These are phyloP conservation scores for Wallacemonas sp. DNA, from an alignment of 208 protist species.

Conservation along the genomic window DNA sequence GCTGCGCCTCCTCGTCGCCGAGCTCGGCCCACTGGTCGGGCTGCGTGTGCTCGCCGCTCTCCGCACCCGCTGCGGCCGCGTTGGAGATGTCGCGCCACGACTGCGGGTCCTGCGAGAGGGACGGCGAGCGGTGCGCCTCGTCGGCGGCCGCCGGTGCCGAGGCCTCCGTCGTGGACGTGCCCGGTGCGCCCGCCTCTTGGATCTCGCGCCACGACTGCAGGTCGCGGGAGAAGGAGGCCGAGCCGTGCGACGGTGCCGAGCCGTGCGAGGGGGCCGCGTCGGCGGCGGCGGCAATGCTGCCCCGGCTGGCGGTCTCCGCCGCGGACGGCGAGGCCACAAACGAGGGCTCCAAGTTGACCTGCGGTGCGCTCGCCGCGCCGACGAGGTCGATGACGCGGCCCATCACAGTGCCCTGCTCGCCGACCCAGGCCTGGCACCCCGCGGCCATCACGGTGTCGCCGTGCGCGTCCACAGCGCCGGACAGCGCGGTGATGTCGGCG, in stretches of 20 bases:
- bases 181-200: background rate
- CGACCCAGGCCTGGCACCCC: constrained; percentile 68
- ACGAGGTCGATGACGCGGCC: constrained; percentile 27
- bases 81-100: background rate
- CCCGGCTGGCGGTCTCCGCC: background rate
- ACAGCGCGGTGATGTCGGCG: constrained; percentile 34
- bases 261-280: background rate
- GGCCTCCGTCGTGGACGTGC: background rate
- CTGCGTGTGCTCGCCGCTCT: background rate
- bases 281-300: background rate
- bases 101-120: constrained; percentile 10
- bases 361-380: constrained; percentile 4
- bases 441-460: constrained; percentile 45
- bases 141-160: constrained; percentile 10
- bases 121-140: background rate
- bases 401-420: constrained; percentile 38
- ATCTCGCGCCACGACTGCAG: constrained; percentile 16
- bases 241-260: background rate
- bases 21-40: background rate
- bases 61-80: constrained; percentile 2
- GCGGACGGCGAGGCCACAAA: constrained; percentile 12
- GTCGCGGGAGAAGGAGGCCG: constrained; percentile 7
- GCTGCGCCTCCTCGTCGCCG: constrained; percentile 15
- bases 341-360: constrained; percentile 12
- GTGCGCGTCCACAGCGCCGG: constrained; percentile 31